Percentiles rank a stretch among this genome's conserved stretches.
Conservation (phyloP, 306 rosid genomes). For the Acmispon strigosus region DNA sequence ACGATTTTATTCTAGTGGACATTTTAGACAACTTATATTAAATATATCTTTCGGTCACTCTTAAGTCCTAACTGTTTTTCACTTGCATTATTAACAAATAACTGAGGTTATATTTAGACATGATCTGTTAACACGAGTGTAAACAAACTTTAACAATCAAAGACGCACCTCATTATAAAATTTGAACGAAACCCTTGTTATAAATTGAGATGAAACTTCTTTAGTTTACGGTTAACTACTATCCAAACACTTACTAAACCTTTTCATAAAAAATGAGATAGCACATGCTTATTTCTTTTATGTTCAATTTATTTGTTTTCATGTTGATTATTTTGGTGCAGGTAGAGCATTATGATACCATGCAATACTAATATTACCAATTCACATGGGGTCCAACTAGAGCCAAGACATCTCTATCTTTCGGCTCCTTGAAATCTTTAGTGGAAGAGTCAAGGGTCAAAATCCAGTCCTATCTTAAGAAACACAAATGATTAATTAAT, state of each 20-base stretch:
- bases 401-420: conserved; percentile 25
- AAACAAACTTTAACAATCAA: too few species aligned
- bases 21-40: too few species aligned
- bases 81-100: background rate
- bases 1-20: too few species aligned
- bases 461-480: conserved; percentile 35
- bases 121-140: too few species aligned
- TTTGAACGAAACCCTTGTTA: too few species aligned
- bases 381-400: conserved; percentile 31
- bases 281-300: background rate
- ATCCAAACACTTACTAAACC: background rate
- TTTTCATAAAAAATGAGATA: background rate
- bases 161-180: too few species aligned
- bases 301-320: background rate
- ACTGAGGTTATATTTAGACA: background rate
- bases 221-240: too few species aligned
- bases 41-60: background rate
- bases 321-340: background rate
- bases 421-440: conserved; percentile 34
- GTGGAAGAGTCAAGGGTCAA: conserved; percentile 77
- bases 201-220: too few species aligned
- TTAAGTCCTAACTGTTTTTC: background rate
- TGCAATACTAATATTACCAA: conserved; percentile 13
- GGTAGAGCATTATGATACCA: conserved; percentile 25
- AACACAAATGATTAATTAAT: conserved; percentile 34